Base-by-base conservation (phyloP, 352 stramenopile genomes). In the Phytophthora pistaciae region DNA sequence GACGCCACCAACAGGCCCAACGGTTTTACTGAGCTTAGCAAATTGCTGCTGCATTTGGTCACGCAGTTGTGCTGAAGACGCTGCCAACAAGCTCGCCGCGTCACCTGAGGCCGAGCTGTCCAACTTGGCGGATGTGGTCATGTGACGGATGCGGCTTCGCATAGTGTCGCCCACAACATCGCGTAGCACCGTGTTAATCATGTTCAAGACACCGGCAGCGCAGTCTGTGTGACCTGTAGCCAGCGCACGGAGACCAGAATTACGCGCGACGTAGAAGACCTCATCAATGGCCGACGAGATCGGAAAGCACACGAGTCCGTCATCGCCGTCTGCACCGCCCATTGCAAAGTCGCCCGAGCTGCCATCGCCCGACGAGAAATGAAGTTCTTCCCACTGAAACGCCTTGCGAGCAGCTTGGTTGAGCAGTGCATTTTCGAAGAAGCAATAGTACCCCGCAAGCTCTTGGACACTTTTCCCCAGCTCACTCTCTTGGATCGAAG, bases 221-320 rank as follows among this genome's bases (percentile, higher is more conserved):
- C 88, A 94, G 66, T 96, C 90, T 20, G 86, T 78, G 69, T 96
- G 90, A 9, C 90, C 90, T 14, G 90, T 96, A 14, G 90, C 90
- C 50, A 96, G 79, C 2, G 85, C 84, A n/a, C 90, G 87, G 33
- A 93, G 72, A 5, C 83, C 88, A 49, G 87, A 95, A 65, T 96
- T 95, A 31, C 88, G 80, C 27, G 86, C 81, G 16, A 96, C 88
- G 65, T 96, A 96, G 65, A 96, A 94, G 50, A 96, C 91, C 64
- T 96, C 90, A 74, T 96, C 90, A 54, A 96, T 85, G 4, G 87
- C 84, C 0, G 90, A 96, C 27, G 90, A 96, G 59, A 96, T 91
- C 5, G 88, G 87, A 56, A 92, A 89, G 38, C 78, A 89, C 23
- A 83, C 48, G 13, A 90, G 68, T 33, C 67, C 72, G 27, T 85